A percentile compares a stretch with the other conserved stretches of the same genome.
Evolutionary conservation across 2,329 filamentous ascomycete species (phyloP).

Genomic region (Leptographium flavum): DNA sequence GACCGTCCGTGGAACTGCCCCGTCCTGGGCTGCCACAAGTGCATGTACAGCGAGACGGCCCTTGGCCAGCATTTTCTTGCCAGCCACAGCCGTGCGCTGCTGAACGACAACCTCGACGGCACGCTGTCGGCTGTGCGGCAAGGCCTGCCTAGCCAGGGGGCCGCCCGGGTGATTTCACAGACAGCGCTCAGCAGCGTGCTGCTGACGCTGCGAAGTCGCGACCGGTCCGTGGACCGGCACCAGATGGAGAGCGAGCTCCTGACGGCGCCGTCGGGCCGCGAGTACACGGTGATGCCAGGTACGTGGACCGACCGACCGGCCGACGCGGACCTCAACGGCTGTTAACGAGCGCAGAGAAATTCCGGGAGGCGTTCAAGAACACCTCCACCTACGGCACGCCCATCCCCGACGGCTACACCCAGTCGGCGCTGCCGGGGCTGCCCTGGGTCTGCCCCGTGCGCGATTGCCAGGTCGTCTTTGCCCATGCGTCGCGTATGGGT

Average conservation of each 20-base stretch:
- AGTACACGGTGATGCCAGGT: background rate
- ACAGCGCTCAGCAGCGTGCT: background rate
- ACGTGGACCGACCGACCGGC: background rate
- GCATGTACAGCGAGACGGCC: background rate
- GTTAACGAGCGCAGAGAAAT: background rate
- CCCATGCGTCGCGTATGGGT: constrained; percentile 5
- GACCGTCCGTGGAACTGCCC: constrained; percentile 4
- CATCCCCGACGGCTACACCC: constrained; percentile 11
- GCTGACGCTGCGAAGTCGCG: no score
- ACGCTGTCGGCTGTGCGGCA: background rate
- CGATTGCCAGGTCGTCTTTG: constrained; percentile 10
- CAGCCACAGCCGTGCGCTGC: background rate
- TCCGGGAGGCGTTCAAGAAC: background rate
- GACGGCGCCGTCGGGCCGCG: background rate
- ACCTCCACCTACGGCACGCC: background rate
- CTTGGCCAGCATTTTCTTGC: constrained; percentile 3
- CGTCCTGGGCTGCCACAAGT: background rate
- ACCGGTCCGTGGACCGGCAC: no score
- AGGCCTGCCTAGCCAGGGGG: background rate
- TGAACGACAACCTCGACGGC: constrained; percentile 9
- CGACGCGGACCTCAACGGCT: background rate
- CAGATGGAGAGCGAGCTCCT: background rate
- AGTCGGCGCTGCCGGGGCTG: background rate
- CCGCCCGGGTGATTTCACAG: constrained; percentile 5
- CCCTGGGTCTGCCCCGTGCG: constrained; percentile 15